Conservation (phyloP, 1,284 basidiomycete genomes). For the Anthracocystis setariae region DNA sequence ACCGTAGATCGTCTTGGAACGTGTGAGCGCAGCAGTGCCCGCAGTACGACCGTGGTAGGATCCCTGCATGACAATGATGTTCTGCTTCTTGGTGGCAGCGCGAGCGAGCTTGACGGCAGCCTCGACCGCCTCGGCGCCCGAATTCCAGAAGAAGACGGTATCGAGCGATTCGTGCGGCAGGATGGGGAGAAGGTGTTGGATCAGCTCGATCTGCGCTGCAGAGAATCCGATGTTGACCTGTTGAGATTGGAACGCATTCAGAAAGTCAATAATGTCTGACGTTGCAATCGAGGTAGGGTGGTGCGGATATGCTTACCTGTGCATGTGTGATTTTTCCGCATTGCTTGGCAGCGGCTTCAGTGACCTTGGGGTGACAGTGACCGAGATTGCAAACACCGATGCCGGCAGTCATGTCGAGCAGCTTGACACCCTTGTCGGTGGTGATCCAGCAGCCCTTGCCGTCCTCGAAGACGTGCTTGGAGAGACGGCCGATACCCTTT, state of each 20-base stretch:
- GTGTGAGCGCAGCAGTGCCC: conserved; percentile 86
- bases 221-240: conserved; percentile 63
- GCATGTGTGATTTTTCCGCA: conserved; percentile 63
- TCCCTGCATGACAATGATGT: conserved; percentile 86
- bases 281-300: too few relatives aligned
- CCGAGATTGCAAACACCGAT: conserved; percentile 66
- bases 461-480: conserved; percentile 57
- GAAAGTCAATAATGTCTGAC: too few relatives aligned
- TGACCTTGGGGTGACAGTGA: conserved; percentile 65
- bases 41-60: conserved; percentile 67
- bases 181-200: conserved; percentile 57
- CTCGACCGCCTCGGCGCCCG: conserved; percentile 89
- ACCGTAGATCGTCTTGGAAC: conserved; percentile 89
- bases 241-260: neutral
- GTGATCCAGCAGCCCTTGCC: conserved; percentile 59
- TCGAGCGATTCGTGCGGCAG: conserved; percentile 88
- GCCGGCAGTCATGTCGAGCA: conserved; percentile 64
- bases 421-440: conserved; percentile 56
- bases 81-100: conserved; percentile 79
- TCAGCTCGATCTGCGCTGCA: conserved; percentile 53
- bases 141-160: conserved; percentile 85
- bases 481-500: conserved; percentile 61
- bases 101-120: conserved; percentile 77
- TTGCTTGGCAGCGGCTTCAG: conserved; percentile 61
- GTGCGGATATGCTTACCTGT: too few relatives aligned